These are phyloP conservation scores for Ustilago crameri DNA, from an alignment of 1,284 basidiomycete species.

Conservation along the genomic window DNA sequence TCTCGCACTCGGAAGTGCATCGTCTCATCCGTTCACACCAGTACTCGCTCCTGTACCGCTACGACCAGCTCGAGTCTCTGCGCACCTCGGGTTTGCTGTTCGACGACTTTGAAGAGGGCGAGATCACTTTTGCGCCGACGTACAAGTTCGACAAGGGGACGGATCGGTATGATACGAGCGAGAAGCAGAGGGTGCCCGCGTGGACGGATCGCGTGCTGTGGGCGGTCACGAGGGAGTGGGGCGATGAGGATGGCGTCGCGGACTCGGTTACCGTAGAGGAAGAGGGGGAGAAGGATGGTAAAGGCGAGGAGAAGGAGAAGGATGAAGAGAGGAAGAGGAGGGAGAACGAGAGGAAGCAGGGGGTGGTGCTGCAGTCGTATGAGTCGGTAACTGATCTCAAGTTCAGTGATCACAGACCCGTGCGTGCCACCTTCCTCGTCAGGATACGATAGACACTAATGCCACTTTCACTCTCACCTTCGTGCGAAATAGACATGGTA, in stretches of 20 bases:
- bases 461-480: neutral
- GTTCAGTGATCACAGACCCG: slow-evolving; percentile 50
- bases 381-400: slow-evolving; percentile 25
- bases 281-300: slow-evolving; percentile 23
- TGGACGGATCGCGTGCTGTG: slow-evolving; percentile 84
- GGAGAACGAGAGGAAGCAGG: slow-evolving; percentile 14
- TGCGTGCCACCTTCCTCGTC: slow-evolving; percentile 40
- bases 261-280: slow-evolving; percentile 2
- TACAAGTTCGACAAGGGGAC: slow-evolving; percentile 82
- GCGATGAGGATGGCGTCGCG: slow-evolving; percentile 3
- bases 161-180: slow-evolving; percentile 90
- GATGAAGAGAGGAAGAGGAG: slow-evolving; percentile 1
- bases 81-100: slow-evolving; percentile 73
- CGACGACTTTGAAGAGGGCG: slow-evolving; percentile 85
- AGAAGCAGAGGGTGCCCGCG: slow-evolving; percentile 93
- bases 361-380: slow-evolving; percentile 36
- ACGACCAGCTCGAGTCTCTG: slow-evolving; percentile 72
- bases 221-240: slow-evolving; percentile 41
- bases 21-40: slow-evolving; percentile 33
- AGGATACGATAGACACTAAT: slow-evolving; percentile 28
- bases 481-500: too few species aligned
- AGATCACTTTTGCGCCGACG: slow-evolving; percentile 85
- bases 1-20: slow-evolving; percentile 84
- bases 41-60: slow-evolving; percentile 74
- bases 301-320: neutral